Base-by-base conservation (phyloP, 495 filamentous ascomycete genomes). In the Thozetella sp. region DNA sequence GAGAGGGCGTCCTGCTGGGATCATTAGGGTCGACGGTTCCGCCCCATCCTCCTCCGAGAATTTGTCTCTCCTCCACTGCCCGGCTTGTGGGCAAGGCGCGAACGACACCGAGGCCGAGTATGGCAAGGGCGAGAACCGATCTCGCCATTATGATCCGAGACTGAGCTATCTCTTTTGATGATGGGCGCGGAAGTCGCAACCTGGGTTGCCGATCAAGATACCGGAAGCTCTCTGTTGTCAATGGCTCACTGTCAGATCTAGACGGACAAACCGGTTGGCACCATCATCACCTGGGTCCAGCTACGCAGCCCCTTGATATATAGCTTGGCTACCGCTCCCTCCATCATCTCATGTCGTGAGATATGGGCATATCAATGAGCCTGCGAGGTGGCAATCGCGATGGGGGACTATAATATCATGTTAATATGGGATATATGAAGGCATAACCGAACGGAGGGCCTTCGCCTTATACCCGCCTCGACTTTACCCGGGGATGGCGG, bases 371-470 rank as follows among this genome's bases (percentile, higher is more conserved):
- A 51, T 60, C 63, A 55, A 26, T 46, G 55, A 64, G 43, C 43
- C 51, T 55, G 54, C 27, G 54, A 24, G 37, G 63, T 57, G 25
- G 51, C 43, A 46, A 51, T 65, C 6, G 6, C 43, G 4, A 20
- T 59, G 59, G 60, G 70, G 67, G 68, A 68, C 66, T 64, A 64
- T 63, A 72, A 71, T 72, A 54, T 71, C 56, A 55, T 56, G 27
- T 66, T 60, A 72, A 72, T 72, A 72, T 72, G 62, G 56, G 64
- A 67, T 72, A 72, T 64, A 72, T 72, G 70, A 72, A 67, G 53
- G 50, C 43, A 56, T 62, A 62, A 61, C 62, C 55, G 66, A 25
- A 20, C 51, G 57, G 54, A 66, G 55, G 64, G 55, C 59, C 45
- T 50, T 40, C 34, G 64, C 48, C 65, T 67, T 64, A 71, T 65